Conservation (phyloP, 2,329 filamentous ascomycete species). For the Sclerotinia trifoliorum region DNA sequence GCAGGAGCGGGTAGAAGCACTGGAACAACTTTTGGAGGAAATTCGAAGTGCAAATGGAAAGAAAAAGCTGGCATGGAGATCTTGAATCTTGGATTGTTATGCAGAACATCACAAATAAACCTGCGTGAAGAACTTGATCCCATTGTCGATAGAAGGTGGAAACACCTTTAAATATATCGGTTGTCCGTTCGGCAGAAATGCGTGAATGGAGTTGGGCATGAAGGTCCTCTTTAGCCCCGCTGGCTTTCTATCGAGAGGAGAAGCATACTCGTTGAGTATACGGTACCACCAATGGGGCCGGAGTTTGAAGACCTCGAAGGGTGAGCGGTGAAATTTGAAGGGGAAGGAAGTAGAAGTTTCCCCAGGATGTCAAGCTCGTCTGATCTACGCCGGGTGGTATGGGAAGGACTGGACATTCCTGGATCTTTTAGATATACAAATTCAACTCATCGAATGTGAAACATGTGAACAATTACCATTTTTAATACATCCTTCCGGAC, state of each 20-base stretch:
- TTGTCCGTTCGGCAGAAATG: neutral
- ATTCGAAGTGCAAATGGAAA: slow-evolving; percentile 34
- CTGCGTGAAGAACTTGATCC: neutral
- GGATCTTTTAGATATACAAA: neutral
- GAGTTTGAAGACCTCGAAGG: neutral
- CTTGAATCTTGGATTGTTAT: neutral
- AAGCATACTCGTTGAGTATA: neutral
- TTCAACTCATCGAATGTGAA: neutral
- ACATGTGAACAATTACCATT: neutral
- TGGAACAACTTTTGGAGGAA: slow-evolving; percentile 39
- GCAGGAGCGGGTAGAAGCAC: slow-evolving; percentile 35
- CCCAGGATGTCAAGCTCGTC: neutral
- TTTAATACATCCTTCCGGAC: neutral
- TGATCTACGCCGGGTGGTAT: neutral
- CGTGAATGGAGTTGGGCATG: neutral
- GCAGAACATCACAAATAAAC: neutral
- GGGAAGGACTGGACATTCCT: neutral
- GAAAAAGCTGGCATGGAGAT: slow-evolving; percentile 31
- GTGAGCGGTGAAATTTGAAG: neutral
- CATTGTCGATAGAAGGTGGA: neutral
- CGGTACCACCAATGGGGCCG: neutral
- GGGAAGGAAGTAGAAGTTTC: no score
- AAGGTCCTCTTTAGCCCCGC: neutral
- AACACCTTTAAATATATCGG: neutral
- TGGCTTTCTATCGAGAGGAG: neutral